phyloP scores from a whole-genome alignment of 1,284 basidiomycete genomes.

The Rhodotorula sp. region DNA sequence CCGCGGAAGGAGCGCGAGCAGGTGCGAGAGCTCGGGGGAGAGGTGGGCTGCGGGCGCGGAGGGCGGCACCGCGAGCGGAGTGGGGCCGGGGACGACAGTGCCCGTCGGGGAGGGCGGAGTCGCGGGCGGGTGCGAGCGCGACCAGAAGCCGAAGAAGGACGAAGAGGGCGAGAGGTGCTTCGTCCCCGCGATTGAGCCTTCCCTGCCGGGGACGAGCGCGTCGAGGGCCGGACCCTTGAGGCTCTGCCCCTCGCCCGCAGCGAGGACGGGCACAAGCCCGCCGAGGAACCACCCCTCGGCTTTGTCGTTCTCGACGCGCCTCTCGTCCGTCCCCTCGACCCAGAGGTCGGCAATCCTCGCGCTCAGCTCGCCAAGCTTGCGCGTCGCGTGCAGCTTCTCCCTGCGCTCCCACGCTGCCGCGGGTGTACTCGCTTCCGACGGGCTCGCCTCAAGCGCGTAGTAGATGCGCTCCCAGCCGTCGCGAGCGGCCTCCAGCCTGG shows the following conservation, averaged over 20 bases:
- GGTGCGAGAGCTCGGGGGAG: constrained; percentile 22
- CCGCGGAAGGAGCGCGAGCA: constrained; percentile 24
- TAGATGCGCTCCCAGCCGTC: constrained; percentile 42
- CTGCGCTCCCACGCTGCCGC: constrained; percentile 25
- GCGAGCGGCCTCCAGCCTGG: constrained; percentile 32
- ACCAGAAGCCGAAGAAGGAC: constrained; percentile 43
- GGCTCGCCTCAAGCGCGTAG: constrained; percentile 21
- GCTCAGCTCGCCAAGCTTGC: constrained; percentile 40
- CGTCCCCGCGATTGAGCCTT: background rate
- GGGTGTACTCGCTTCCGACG: background rate
- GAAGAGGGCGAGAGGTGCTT: constrained; percentile 28
- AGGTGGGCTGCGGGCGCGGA: background rate
- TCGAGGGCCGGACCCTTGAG: constrained; percentile 7
- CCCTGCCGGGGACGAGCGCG: background rate
- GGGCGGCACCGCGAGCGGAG: background rate
- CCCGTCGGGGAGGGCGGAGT: background rate
- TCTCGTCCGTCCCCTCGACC: constrained; percentile 20
- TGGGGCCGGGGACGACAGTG: background rate
- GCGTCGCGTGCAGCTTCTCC: constrained; percentile 32
- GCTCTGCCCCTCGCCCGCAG: constrained; percentile 5
- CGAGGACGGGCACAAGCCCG: constrained; percentile 23
- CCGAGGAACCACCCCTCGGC: constrained; percentile 36
- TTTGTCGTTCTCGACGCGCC: constrained; percentile 10
- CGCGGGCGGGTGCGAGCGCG: constrained; percentile 31
- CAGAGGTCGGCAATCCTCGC: constrained; percentile 30